phyloP scores from a whole-genome alignment of 106 monocot genomes.

The Triglochin maritima region DNA sequence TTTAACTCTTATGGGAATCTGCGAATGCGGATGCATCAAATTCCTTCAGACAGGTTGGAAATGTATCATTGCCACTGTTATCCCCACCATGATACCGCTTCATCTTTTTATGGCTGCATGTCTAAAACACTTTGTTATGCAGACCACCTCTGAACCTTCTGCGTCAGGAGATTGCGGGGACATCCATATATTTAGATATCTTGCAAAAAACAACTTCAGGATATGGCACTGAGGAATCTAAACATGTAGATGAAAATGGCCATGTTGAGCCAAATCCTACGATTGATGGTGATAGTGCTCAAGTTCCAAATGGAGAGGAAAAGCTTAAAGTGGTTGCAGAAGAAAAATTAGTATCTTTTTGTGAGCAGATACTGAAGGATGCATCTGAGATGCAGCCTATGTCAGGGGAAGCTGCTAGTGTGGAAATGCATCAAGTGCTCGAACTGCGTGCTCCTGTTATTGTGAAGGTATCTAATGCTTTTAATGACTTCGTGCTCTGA shows the following conservation, averaged over 20 bases:
- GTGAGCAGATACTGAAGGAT: conserved; percentile 80
- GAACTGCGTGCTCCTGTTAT: conserved; percentile 82
- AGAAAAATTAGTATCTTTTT: conserved; percentile 84
- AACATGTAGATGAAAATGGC: conserved; percentile 1
- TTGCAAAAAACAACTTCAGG: conserved; percentile 69
- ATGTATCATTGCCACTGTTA: not conserved
- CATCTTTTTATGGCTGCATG: conserved; percentile 1
- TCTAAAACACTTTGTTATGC: conserved; percentile 10
- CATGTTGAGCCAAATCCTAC: not conserved
- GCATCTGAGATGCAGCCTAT: conserved; percentile 74
- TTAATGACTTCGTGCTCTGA: not conserved
- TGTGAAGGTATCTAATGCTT: conserved; percentile 62
- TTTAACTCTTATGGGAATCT: conserved; percentile 92
- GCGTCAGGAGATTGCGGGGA: conserved; percentile 88
- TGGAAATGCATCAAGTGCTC: conserved; percentile 68
- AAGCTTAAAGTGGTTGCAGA: conserved; percentile 72
- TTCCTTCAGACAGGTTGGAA: conserved; percentile 60
- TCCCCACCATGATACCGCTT: not conserved
- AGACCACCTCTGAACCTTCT: conserved; percentile 95
- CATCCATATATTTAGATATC: conserved; percentile 81
- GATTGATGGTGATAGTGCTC: not conserved
- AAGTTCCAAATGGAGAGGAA: conserved; percentile 28
- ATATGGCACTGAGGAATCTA: conserved; percentile 11
- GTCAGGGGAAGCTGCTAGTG: conserved; percentile 52
- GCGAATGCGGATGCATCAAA: conserved; percentile 67